phyloP scores from a whole-genome alignment of 2,329 filamentous ascomycete genomes.

The Arthrobotrys pseudoclavata region DNA sequence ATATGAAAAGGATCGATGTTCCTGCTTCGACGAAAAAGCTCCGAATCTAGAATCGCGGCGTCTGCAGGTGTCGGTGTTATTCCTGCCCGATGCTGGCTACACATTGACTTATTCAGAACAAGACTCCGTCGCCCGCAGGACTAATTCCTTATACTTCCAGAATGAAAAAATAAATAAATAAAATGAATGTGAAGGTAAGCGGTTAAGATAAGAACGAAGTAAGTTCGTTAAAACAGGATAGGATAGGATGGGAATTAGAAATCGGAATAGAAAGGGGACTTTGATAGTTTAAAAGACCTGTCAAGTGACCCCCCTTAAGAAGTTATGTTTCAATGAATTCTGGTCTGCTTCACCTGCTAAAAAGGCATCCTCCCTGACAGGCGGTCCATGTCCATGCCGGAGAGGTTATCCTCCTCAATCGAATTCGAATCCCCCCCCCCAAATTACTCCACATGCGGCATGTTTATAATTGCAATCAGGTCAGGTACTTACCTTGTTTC shows the following conservation, averaged over 20 bases:
- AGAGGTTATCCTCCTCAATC: conserved; percentile 18
- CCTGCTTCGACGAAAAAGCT: conserved; percentile 26
- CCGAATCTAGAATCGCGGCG: conserved; percentile 56
- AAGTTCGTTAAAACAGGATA: conserved; percentile 2
- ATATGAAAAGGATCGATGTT: conserved; percentile 13
- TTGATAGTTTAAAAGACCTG: conserved; percentile 24
- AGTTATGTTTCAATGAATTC: not conserved
- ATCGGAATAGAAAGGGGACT: conserved; percentile 1
- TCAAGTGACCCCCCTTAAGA: conserved; percentile 34
- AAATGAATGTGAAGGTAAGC: not conserved
- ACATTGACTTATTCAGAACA: conserved; percentile 24
- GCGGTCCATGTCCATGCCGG: conserved; percentile 8
- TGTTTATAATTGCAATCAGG: conserved; percentile 41
- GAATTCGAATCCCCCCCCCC: conserved; percentile 8
- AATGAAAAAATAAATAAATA: not conserved
- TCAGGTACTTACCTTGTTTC: not conserved
- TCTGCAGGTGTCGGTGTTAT: conserved; percentile 41
- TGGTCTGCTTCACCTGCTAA: conserved; percentile 20
- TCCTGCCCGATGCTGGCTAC: conserved; percentile 33
- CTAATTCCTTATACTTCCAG: not conserved
- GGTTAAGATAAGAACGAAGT: not conserved
- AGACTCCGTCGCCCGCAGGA: conserved; percentile 50
- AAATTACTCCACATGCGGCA: conserved; percentile 59
- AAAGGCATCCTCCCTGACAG: conserved; percentile 40
- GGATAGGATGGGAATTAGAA: not conserved